Evolutionary conservation across 208 protist species (phyloP).

Genomic region (Trypanosoma scelopori): DNA sequence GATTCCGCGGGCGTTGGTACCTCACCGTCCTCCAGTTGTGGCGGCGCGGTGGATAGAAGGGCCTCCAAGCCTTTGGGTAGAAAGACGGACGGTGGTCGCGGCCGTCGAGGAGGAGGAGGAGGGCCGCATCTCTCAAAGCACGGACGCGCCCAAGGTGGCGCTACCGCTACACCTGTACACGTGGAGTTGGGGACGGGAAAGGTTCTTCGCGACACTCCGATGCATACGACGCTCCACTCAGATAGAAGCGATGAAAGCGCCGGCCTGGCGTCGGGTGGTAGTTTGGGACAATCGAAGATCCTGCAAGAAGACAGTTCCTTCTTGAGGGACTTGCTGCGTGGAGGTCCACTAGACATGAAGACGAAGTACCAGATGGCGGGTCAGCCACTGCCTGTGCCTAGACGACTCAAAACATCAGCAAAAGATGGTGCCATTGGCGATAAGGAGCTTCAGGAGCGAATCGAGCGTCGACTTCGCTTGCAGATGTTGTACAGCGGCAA

Average conservation of each 20-base stretch:
- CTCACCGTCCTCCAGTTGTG: neutral
- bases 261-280: neutral
- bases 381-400: slow-evolving; percentile 22
- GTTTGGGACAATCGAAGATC: neutral
- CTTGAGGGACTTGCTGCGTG: slow-evolving; percentile 29
- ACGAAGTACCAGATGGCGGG: slow-evolving; percentile 25
- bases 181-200: slow-evolving; percentile 15
- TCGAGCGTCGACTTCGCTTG: slow-evolving; percentile 36
- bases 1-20: neutral
- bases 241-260: neutral
- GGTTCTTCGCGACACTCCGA: neutral
- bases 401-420: slow-evolving; percentile 1
- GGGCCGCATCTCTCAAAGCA: neutral
- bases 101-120: neutral
- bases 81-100: neutral
- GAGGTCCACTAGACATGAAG: slow-evolving; percentile 29
- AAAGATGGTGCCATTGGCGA: slow-evolving; percentile 8
- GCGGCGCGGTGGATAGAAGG: neutral
- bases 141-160: neutral
- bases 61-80: no score
- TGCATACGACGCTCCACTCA: neutral
- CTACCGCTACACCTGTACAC: slow-evolving; percentile 2
- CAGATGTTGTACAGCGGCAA: slow-evolving; percentile 41
- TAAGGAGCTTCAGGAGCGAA: slow-evolving; percentile 16
- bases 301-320: slow-evolving; percentile 14